Evolutionary conservation across 345 rosid genomes (phyloP).

Genomic region (Bruguiera sexangula): DNA sequence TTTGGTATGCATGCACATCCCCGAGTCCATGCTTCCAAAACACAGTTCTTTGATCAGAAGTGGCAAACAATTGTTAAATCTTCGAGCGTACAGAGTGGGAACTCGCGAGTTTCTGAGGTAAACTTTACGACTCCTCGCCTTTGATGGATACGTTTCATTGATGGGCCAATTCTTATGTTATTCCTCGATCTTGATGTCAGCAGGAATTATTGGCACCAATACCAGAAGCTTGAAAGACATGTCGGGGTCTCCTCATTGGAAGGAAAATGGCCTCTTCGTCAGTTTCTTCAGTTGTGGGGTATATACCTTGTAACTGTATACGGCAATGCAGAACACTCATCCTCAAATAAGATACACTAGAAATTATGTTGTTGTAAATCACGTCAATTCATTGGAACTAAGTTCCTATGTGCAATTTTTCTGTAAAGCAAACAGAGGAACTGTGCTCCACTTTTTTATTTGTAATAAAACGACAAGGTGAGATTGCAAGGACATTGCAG

Average conservation of each 20-base stretch:
- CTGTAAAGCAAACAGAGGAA: background rate
- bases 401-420: background rate
- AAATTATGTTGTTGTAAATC: constrained; percentile 9
- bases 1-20: constrained; percentile 22
- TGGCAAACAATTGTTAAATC: constrained; percentile 83
- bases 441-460: no score
- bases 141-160: background rate
- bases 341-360: background rate
- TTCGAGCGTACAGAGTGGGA: constrained; percentile 49
- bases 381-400: background rate
- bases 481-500: no score
- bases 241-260: background rate
- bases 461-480: no score
- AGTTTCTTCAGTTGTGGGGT: background rate
- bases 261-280: background rate
- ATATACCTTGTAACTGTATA: background rate
- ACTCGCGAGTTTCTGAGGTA: constrained; percentile 63
- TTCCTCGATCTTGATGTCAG: background rate
- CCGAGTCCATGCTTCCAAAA: constrained; percentile 30
- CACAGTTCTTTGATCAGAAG: constrained; percentile 35
- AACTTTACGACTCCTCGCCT: background rate
- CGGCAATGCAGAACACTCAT: background rate
- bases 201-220: constrained; percentile 43
- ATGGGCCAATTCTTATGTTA: constrained; percentile 4
- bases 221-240: constrained; percentile 33